These are phyloP conservation scores for Vigna hirtella DNA, from an alignment of 306 rosid species.

Conservation along the genomic window DNA sequence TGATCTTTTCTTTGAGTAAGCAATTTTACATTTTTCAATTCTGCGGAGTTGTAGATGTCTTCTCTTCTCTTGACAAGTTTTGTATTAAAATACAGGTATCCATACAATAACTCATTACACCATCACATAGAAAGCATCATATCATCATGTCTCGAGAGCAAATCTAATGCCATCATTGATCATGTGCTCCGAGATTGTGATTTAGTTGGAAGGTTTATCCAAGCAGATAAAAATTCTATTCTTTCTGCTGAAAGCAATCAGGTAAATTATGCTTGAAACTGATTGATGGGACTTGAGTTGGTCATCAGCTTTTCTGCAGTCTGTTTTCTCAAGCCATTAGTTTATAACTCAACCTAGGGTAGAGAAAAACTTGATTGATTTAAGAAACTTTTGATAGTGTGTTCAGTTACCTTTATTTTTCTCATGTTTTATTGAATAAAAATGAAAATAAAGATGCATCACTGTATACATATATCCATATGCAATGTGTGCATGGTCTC, in stretches of 20 bases:
- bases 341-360: neutral
- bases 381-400: neutral
- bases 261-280: constrained; percentile 58
- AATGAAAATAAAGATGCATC: constrained; percentile 18
- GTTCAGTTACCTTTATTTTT: constrained; percentile 33
- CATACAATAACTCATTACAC: constrained; percentile 81
- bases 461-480: neutral
- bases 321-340: constrained; percentile 17
- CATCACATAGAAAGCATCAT: constrained; percentile 88
- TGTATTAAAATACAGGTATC: constrained; percentile 71
- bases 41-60: constrained; percentile 28
- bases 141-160: constrained; percentile 87
- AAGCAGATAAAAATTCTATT: constrained; percentile 71
- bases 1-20: constrained; percentile 99
- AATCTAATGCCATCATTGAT: constrained; percentile 68
- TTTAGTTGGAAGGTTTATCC: constrained; percentile 80
- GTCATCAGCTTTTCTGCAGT: neutral
- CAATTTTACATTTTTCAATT: constrained; percentile 7
- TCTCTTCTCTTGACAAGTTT: constrained; percentile 13
- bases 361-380: neutral
- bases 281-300: constrained; percentile 7
- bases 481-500: too few species aligned
- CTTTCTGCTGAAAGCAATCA: constrained; percentile 63
- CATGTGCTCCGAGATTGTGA: constrained; percentile 89
- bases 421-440: constrained; percentile 21